phyloP scores from a whole-genome alignment of 1,284 basidiomycete species.

The Kalmanozyma brasiliensis region DNA sequence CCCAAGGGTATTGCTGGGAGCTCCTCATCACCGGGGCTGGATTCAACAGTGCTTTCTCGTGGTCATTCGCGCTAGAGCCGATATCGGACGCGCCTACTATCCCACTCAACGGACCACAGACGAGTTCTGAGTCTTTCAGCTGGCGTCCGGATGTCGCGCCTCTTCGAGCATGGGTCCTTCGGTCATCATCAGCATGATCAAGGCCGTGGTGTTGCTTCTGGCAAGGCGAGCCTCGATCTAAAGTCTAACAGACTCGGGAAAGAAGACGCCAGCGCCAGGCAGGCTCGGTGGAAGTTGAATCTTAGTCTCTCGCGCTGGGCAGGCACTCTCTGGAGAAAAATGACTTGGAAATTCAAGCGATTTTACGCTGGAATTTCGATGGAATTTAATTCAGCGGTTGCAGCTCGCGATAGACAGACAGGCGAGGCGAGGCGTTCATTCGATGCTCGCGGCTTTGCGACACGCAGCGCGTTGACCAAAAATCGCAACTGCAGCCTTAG shows the following conservation, averaged over 20 bases:
- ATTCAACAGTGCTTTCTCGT: too few species aligned
- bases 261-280: too few species aligned
- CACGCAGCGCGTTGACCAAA: constrained; percentile 4
- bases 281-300: constrained; percentile 9
- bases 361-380: constrained; percentile 6
- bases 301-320: constrained; percentile 1
- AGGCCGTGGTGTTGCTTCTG: not conserved
- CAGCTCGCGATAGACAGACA: constrained; percentile 18
- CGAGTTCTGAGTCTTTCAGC: too few species aligned
- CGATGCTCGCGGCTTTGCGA: constrained; percentile 38
- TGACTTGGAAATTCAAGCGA: not conserved
- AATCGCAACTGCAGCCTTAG: constrained; percentile 17
- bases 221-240: not conserved
- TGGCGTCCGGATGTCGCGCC: too few species aligned
- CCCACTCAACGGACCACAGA: too few species aligned
- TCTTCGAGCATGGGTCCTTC: too few species aligned
- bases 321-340: not conserved
- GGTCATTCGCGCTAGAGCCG: too few species aligned
- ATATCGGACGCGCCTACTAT: too few species aligned
- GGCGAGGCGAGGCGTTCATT: not conserved
- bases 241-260: constrained; percentile 11
- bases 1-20: too few species aligned
- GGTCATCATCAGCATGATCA: too few species aligned
- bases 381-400: constrained; percentile 6
- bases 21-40: too few species aligned